Conservation (phyloP, 192 early-diverging fungal genomes). For the Dissophora globulifera region DNA sequence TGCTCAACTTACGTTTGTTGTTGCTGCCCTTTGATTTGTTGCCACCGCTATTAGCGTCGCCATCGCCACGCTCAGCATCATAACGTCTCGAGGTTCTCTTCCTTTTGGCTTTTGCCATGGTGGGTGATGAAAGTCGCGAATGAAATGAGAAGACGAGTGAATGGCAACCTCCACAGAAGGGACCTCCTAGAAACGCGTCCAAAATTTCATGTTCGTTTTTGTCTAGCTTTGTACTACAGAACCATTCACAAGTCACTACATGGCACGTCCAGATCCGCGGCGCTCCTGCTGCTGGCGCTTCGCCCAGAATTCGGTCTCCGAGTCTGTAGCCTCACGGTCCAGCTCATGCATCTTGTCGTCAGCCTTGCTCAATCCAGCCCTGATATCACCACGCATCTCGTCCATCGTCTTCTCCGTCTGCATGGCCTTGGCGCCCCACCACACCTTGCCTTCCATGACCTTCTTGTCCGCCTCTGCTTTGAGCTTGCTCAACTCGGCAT, state of each 20-base stretch:
- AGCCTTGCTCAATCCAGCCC: constrained; percentile 25
- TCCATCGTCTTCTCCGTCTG: constrained; percentile 5
- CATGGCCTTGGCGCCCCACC: constrained; percentile 9
- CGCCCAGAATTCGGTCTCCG: constrained; percentile 26
- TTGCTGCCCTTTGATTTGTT: too few relatives aligned
- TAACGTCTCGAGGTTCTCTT: too few relatives aligned
- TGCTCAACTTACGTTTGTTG: too few relatives aligned
- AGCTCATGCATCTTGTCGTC: constrained; percentile 33
- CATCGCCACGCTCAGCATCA: too few relatives aligned
- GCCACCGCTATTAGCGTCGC: too few relatives aligned
- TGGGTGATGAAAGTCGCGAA: too few relatives aligned
- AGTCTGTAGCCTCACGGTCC: constrained; percentile 18
- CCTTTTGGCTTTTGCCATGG: too few relatives aligned
- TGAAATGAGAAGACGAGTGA: too few relatives aligned
- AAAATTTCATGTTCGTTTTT: background rate
- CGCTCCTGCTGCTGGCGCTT: constrained; percentile 32
- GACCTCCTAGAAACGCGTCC: too few relatives aligned
- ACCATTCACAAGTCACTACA: constrained; percentile 13
- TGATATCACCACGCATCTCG: constrained; percentile 3
- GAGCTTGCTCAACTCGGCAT: too few relatives aligned
- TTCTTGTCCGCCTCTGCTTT: too few relatives aligned
- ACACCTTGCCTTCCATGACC: background rate
- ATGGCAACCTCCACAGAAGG: too few relatives aligned
- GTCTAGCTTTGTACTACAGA: background rate
- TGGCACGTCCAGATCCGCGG: constrained; percentile 43